phyloP scores from a whole-genome alignment of 78 protist species.

The Monosiga brevicollis region DNA sequence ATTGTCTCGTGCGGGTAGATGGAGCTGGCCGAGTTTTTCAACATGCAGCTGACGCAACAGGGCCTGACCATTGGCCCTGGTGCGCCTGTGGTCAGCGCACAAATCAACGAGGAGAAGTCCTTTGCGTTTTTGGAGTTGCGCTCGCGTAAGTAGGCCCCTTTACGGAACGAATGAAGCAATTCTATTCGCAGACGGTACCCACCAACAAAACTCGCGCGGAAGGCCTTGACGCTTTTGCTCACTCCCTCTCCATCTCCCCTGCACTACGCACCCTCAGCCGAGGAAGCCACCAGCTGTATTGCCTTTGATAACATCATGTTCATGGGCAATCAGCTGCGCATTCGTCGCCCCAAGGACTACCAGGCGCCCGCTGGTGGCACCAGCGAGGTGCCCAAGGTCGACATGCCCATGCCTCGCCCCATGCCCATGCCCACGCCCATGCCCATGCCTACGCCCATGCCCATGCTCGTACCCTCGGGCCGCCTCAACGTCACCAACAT shows the following conservation, averaged over 20 bases:
- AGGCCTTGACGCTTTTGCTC: no score
- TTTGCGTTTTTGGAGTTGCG: constrained; percentile 13
- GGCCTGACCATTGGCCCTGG: constrained; percentile 9
- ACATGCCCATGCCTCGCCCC: no score
- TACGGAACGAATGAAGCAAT: no score
- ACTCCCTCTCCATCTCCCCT: no score
- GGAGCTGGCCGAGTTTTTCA: constrained; percentile 6
- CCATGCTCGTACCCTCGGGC: not conserved
- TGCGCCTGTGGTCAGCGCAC: not conserved
- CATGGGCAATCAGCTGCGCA: not conserved
- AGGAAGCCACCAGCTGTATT: not conserved
- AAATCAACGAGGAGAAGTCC: constrained; percentile 10
- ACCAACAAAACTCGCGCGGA: no score
- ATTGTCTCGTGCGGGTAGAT: not conserved
- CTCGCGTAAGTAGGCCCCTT: no score
- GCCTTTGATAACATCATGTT: constrained; percentile 5
- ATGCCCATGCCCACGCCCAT: no score
- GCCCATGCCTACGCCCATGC: no score
- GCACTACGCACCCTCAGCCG: no score
- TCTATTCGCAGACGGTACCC: no score
- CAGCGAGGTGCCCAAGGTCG: no score
- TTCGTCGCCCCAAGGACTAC: constrained; percentile 25
- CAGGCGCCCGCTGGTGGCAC: not conserved
- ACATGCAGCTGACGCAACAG: not conserved
- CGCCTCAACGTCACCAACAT: not conserved